Conservation (phyloP, 1,284 basidiomycete species). For the Leccinum pachyderme region DNA sequence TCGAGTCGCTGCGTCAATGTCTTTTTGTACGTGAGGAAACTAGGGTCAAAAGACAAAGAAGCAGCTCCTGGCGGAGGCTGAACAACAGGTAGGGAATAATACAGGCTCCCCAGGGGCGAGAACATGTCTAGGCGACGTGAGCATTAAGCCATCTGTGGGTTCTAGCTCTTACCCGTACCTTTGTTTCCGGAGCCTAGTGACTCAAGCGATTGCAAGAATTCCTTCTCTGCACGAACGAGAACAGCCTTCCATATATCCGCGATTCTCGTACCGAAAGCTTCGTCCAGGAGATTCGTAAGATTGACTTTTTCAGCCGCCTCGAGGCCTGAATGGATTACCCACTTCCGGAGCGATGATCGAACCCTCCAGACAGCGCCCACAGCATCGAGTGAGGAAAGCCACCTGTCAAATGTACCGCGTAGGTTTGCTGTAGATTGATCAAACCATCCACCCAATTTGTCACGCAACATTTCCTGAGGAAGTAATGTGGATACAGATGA, state of each 20-base stretch:
- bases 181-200: slow-evolving; percentile 9
- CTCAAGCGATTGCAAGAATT: slow-evolving; percentile 44
- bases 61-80: slow-evolving; percentile 42
- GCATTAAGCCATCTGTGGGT: not conserved
- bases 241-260: slow-evolving; percentile 54
- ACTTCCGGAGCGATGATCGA: slow-evolving; percentile 48
- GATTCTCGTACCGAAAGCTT: slow-evolving; percentile 49
- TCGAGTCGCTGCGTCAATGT: slow-evolving; percentile 55
- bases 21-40: slow-evolving; percentile 58
- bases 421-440: slow-evolving; percentile 47
- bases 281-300: slow-evolving; percentile 48
- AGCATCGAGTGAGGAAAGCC: slow-evolving; percentile 55
- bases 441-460: slow-evolving; percentile 62
- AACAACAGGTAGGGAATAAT: slow-evolving; percentile 46
- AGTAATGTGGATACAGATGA: slow-evolving; percentile 53
- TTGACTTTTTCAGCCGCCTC: slow-evolving; percentile 41
- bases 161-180: slow-evolving; percentile 16
- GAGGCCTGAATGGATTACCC: slow-evolving; percentile 44
- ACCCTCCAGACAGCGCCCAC: slow-evolving; percentile 68
- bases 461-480: slow-evolving; percentile 40
- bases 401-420: slow-evolving; percentile 44
- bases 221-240: slow-evolving; percentile 42
- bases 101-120: slow-evolving; percentile 52
- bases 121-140: slow-evolving; percentile 39
- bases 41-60: slow-evolving; percentile 38